Percentiles rank a stretch among this genome's conserved stretches.
Conservation (phyloP, 805 yeast genomes). For the Candida mattraensis region DNA sequence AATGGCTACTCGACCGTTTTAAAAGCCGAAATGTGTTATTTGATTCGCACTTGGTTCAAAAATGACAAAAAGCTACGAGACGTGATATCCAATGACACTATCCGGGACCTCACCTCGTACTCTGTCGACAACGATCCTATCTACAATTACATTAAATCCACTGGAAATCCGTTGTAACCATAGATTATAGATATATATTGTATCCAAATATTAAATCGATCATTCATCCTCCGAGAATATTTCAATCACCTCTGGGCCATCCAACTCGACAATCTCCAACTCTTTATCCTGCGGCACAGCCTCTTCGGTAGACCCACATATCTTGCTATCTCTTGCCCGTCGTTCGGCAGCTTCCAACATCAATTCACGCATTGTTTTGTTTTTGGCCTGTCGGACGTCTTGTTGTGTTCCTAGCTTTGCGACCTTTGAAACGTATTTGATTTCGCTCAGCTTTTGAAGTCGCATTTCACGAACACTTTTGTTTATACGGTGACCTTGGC, state of each 20-base stretch:
- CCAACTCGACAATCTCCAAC: conserved; percentile 36
- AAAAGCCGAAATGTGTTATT: conserved; percentile 58
- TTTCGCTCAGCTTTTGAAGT: conserved; percentile 39
- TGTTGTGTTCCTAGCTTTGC: conserved; percentile 35
- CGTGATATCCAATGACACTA: conserved; percentile 46
- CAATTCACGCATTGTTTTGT: conserved; percentile 39
- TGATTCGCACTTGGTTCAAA: conserved; percentile 67
- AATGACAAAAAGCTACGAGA: conserved; percentile 64
- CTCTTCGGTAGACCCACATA: conserved; percentile 39
- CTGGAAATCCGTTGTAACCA: conserved; percentile 35
- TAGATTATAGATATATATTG: conserved; percentile 2
- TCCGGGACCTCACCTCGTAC: conserved; percentile 47
- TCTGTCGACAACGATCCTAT: conserved; percentile 59
- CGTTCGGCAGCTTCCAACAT: conserved; percentile 64
- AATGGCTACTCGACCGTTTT: conserved; percentile 40
- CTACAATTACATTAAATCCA: conserved; percentile 41
- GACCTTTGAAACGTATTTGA: conserved; percentile 41
- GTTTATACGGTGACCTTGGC: conserved; percentile 15
- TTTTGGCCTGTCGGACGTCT: conserved; percentile 1
- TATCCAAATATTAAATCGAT: conserved; percentile 1
- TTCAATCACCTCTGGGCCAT: conserved; percentile 17
- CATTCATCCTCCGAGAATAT: conserved; percentile 13
- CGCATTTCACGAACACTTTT: conserved; percentile 38
- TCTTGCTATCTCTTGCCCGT: conserved; percentile 51
- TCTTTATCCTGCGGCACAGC: conserved; percentile 47